Evolutionary conservation across 371 early-diverging fungal genomes (phyloP).

Genomic region (Cokeromyces recurvatus): DNA sequence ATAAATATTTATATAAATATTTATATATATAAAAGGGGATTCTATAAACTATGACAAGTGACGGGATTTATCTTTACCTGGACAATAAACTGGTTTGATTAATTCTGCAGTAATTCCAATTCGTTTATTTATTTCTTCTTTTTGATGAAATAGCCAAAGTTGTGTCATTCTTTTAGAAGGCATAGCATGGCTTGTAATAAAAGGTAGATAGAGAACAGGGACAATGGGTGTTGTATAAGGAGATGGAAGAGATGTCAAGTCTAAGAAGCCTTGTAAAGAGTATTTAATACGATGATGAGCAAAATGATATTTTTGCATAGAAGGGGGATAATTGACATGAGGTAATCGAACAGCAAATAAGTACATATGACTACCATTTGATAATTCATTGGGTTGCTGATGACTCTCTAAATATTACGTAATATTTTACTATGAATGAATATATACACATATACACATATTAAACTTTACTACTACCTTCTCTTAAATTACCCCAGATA

Average conservation of each 20-base stretch:
- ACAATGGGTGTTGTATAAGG: slow-evolving; percentile 11
- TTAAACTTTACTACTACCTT: too few relatives aligned
- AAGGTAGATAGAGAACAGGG: slow-evolving; percentile 30
- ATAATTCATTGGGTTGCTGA: slow-evolving; percentile 12
- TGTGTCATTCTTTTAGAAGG: slow-evolving; percentile 4
- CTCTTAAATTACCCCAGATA: slow-evolving; percentile 22
- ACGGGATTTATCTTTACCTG: slow-evolving; percentile 30
- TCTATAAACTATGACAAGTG: too few relatives aligned
- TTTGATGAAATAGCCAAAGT: slow-evolving; percentile 19
- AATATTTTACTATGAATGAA: too few relatives aligned
- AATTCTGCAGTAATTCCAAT: slow-evolving; percentile 28
- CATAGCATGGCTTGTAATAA: slow-evolving; percentile 16
- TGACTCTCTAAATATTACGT: not conserved
- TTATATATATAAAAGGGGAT: too few relatives aligned
- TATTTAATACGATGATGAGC: slow-evolving; percentile 31
- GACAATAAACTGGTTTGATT: slow-evolving; percentile 35
- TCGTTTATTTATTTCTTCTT: slow-evolving; percentile 5
- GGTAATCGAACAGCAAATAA: slow-evolving; percentile 41
- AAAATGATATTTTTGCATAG: slow-evolving; percentile 28
- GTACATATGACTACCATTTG: slow-evolving; percentile 33
- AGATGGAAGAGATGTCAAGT: slow-evolving; percentile 5
- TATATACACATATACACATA: too few relatives aligned
- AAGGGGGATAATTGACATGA: slow-evolving; percentile 39
- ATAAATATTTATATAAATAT: too few relatives aligned
- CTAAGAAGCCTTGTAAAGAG: slow-evolving; percentile 32